Evolutionary conservation across 192 early-diverging fungal genomes (phyloP).

Genomic region (Oehlia diaphana): DNA sequence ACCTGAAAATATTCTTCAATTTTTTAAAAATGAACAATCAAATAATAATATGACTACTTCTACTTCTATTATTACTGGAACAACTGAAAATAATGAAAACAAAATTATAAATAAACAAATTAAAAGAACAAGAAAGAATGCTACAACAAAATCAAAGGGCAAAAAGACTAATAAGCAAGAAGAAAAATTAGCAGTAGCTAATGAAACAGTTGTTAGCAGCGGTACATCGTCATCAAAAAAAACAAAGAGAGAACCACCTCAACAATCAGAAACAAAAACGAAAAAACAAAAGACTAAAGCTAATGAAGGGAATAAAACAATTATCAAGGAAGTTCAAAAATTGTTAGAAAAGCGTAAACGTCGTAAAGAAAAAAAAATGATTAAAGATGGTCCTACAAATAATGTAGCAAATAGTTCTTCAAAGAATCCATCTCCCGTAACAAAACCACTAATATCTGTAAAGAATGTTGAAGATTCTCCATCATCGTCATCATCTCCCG

Average conservation of each 20-base stretch:
- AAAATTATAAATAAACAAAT: background rate
- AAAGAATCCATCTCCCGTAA: background rate
- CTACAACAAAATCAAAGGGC: background rate
- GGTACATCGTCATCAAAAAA: background rate
- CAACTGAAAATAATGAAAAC: background rate
- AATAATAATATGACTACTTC: background rate
- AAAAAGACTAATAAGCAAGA: background rate
- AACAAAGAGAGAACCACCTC: background rate
- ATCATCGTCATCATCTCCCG: background rate
- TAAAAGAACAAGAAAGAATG: slow-evolving; percentile 8
- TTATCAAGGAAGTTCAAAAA: background rate
- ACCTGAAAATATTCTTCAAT: background rate
- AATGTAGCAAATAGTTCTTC: background rate
- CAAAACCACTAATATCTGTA: background rate
- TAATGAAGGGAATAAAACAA: background rate
- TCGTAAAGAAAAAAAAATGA: background rate
- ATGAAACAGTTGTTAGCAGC: background rate
- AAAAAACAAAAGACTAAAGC: background rate
- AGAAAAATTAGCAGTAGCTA: background rate
- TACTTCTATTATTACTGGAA: background rate
- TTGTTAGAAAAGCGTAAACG: background rate
- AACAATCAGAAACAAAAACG: background rate
- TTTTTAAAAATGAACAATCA: background rate
- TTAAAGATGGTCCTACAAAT: background rate
- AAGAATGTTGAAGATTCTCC: background rate